phyloP scores from a whole-genome alignment of 352 stramenopile genomes.

The Phytophthora kernoviae region DNA sequence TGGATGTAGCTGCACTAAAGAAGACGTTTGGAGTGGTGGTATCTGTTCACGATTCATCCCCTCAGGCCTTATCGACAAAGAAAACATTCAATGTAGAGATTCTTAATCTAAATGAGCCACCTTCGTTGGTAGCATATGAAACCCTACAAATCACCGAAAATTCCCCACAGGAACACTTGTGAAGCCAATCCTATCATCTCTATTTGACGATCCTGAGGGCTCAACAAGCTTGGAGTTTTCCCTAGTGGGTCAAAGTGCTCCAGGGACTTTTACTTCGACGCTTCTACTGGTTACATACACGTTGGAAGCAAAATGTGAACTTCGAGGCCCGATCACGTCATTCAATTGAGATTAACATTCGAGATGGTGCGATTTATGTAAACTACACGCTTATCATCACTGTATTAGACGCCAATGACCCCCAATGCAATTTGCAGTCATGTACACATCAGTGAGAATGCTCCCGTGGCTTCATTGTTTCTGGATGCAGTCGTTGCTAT shows the following conservation, averaged over 20 bases:
- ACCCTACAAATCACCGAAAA: conserved; percentile 24
- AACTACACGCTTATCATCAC: conserved; percentile 15
- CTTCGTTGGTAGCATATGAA: conserved; percentile 6
- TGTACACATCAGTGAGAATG: conserved; percentile 24
- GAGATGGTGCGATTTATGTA: conserved; percentile 8
- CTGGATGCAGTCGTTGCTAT: conserved; percentile 4
- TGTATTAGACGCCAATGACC: conserved; percentile 25
- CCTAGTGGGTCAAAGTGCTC: conserved; percentile 39
- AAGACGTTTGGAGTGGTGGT: conserved; percentile 47
- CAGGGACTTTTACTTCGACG: conserved; percentile 57
- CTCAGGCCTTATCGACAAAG: conserved; percentile 19
- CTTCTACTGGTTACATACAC: conserved; percentile 29
- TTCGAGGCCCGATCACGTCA: conserved; percentile 34
- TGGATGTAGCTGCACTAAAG: conserved; percentile 35
- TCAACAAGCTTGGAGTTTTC: conserved; percentile 24
- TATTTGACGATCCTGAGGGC: conserved; percentile 30
- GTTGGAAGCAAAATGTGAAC: conserved; percentile 38
- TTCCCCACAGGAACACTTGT: conserved; percentile 2
- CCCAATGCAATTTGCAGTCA: conserved; percentile 17
- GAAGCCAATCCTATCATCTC: conserved; percentile 5
- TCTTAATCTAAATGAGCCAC: conserved; percentile 24
- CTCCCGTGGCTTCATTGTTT: conserved; percentile 15
- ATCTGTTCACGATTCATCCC: conserved; percentile 43
- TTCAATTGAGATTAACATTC: conserved; percentile 15
- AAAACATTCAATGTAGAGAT: conserved; percentile 20